Evolutionary conservation across 2,329 filamentous ascomycete genomes (phyloP), one percentile per base, ranked within the genome.

Genomic region (Endocalyx cinctus): DNA sequence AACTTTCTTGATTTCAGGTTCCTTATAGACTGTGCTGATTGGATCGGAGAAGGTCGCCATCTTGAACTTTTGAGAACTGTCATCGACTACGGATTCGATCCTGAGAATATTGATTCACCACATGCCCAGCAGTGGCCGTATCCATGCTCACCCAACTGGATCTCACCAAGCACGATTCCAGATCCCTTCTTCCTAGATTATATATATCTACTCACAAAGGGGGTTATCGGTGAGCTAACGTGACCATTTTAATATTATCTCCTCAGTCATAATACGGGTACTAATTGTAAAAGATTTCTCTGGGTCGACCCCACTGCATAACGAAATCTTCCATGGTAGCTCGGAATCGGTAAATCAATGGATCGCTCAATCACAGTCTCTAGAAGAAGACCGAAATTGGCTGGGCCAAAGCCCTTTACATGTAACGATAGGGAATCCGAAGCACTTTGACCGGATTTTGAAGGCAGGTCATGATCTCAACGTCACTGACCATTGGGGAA

Each of bases 381-480:
- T 23, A n/a, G 20, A 23, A 23, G 20, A 23, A 23, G n/a, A 8
- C 20, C 20, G 20, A 23, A 29, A 29, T 16, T 29, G 8, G 12
- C 16, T 29, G 5, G 15, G 27, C 6, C 27, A 29, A 15, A 8
- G 7, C 15, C 27, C 15, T 6, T 17, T 29, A 7, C 27, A 29
- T 29, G 13, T 29, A 8, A 16, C 15, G 17, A n/a, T 15, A 15
- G 5, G 6, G 12, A 17, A 17, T 6, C 10, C 12, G 16, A 11
- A 11, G 12, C 12, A 11, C 13, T 7, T 17, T n/a, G 11, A n/a
- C 6, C 5, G n/a, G 12, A 11, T 29, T 5, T 17, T 29, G 12
- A 16, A 29, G 15, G 27, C 27, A 7, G 27, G 27, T 11, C 27
- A 29, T n/a, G 16, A 29, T 29, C 27, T 16, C 7, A 17, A 29